These are phyloP conservation scores for Paramecium octaurelia DNA, from an alignment of 73 alveolate genomes.

Conservation along the genomic window DNA sequence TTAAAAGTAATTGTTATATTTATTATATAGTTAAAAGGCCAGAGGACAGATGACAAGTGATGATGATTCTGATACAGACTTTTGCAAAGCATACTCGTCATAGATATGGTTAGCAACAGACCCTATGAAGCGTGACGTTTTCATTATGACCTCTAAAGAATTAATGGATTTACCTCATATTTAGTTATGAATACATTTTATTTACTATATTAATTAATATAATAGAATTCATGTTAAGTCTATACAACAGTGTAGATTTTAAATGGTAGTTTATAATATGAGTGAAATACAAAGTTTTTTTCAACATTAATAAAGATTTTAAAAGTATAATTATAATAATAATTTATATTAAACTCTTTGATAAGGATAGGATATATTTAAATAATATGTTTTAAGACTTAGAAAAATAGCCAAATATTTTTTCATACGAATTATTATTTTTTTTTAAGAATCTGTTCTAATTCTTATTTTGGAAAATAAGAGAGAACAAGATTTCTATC, in stretches of 20 bases:
- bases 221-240: neutral
- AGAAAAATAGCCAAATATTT: neutral
- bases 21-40: neutral
- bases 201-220: neutral
- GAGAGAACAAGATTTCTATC: neutral
- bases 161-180: constrained; percentile 5
- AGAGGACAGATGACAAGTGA: constrained; percentile 29
- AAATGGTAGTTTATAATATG: too few species aligned
- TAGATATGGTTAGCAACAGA: constrained; percentile 48
- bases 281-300: too few species aligned
- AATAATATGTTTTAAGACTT: neutral
- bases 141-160: constrained; percentile 15
- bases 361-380: neutral
- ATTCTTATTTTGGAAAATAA: neutral
- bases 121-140: constrained; percentile 6
- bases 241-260: neutral
- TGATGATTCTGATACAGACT: constrained; percentile 13
- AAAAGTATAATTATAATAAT: too few species aligned
- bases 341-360: neutral
- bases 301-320: too few species aligned
- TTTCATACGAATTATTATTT: neutral
- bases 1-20: neutral
- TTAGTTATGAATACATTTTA: neutral
- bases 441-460: neutral
- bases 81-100: neutral